Evolutionary conservation across 441 rosid genomes (phyloP), one percentile per base, ranked within the genome.

Genomic region (Isatis lusitanica): DNA sequence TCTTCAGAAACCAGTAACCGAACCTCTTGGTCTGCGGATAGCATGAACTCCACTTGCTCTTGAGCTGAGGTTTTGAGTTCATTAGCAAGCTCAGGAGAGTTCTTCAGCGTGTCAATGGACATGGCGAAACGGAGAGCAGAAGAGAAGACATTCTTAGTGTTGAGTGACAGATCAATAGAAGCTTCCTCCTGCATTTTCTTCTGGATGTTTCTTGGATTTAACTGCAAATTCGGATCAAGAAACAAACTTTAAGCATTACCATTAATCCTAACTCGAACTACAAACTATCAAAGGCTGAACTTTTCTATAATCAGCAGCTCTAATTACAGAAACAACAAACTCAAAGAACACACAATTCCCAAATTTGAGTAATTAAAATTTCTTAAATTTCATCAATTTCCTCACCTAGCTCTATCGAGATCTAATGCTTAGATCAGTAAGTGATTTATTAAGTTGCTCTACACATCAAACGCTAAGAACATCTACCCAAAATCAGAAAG

Each of bases 21-120:
- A 7, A 75, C 82, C 40, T 94, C 89, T 28, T 83, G 81, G 67
- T 94, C 95, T 72, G 80, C 85, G 3, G 94, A 85, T 33, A 94
- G 74, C 98, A 94, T 90, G 82, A 85, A 88, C 9, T 94, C 97
- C 13, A 92, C 91, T 71, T 94, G 97, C 71, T 94, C 95, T 74
- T 89, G 93, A 47, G 98, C 97, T 52, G 97, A 87, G 40, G 80
- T 77, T 80, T 86, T 94, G 66, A 94, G 92, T 60, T 94, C 87
- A 16, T 83, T 83, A 11, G 80, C 87, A 56, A 90, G 84, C 48
- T 87, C 91, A 17, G 88, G 87, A 28, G 74, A 59, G 53, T 17
- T 77, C 62, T 81, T 81, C 1, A 84, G 48, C 43, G 80, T 85
- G 7, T 85, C 89, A 43, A 77, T 78, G 44, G 89, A 85, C 40